A percentile compares a stretch with the other conserved stretches of the same genome.
Evolutionary conservation across 768 basidiomycete species (phyloP).

Genomic region (Hypholoma fasciculare): DNA sequence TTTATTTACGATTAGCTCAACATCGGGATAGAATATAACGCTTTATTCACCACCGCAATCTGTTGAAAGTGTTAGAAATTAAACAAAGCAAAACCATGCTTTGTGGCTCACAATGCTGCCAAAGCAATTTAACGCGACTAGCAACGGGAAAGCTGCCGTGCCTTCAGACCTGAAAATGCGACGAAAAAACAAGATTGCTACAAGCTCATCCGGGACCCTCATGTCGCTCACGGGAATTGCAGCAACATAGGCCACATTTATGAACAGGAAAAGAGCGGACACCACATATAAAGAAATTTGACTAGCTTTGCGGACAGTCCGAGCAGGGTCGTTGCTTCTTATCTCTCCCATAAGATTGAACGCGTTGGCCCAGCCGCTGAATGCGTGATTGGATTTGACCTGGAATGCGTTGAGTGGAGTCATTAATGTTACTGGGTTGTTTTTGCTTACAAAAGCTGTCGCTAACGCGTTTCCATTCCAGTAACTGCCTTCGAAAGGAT

Average conservation of each 20-base stretch:
- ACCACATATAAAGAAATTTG: slow-evolving; percentile 41
- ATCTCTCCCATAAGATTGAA: slow-evolving; percentile 49
- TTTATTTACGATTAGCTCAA: not conserved
- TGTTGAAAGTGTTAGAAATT: slow-evolving; percentile 3
- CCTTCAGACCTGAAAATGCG: slow-evolving; percentile 28
- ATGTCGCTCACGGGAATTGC: slow-evolving; percentile 34
- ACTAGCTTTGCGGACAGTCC: slow-evolving; percentile 44
- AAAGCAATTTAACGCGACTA: slow-evolving; percentile 34
- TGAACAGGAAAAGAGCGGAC: slow-evolving; percentile 45
- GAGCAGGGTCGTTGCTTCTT: slow-evolving; percentile 37
- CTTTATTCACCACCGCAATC: slow-evolving; percentile 27
- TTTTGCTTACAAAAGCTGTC: slow-evolving; percentile 28
- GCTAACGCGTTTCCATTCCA: slow-evolving; percentile 41
- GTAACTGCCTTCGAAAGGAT: slow-evolving; percentile 56
- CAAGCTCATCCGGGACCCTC: slow-evolving; percentile 28
- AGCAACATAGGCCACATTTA: slow-evolving; percentile 40
- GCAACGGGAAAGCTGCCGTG: slow-evolving; percentile 27
- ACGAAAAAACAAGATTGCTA: slow-evolving; percentile 35
- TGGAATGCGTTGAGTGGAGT: not conserved
- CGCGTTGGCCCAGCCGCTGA: slow-evolving; percentile 33
- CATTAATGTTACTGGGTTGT: not conserved
- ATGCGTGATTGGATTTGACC: slow-evolving; percentile 36
- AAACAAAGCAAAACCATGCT: not conserved
- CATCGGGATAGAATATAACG: not conserved
- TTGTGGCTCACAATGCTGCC: slow-evolving; percentile 33